Conservation (phyloP, 768 basidiomycete genomes). For the Kwoniella bestiolae region DNA sequence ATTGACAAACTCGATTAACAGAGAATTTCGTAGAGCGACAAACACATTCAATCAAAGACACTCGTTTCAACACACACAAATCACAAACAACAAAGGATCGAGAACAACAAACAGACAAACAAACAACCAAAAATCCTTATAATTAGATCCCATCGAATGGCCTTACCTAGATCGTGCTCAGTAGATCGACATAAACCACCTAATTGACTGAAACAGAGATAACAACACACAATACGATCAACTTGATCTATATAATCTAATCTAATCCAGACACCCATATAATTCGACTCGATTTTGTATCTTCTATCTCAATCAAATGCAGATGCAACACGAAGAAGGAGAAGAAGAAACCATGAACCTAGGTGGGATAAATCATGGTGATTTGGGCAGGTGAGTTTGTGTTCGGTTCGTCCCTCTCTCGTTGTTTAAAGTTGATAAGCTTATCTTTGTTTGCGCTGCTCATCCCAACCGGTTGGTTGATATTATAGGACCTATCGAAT, state of each 20-base stretch:
- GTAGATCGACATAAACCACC: too few relatives aligned
- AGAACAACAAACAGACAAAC: neutral
- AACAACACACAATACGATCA: neutral
- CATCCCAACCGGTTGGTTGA: too few relatives aligned
- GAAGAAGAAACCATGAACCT: slow-evolving; percentile 41
- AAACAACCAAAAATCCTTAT: too few relatives aligned
- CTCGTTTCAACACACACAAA: neutral
- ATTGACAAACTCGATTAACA: neutral
- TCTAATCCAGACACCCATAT: neutral
- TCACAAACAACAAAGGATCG: neutral
- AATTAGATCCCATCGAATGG: neutral
- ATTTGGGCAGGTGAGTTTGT: slow-evolving; percentile 38
- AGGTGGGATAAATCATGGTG: slow-evolving; percentile 40
- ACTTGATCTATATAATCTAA: neutral
- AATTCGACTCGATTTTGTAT: neutral
- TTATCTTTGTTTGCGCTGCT: too few relatives aligned
- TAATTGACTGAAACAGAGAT: too few relatives aligned
- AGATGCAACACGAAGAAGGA: neutral
- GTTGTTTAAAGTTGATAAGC: too few relatives aligned
- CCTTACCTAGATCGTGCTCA: too few relatives aligned
- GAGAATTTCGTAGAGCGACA: neutral
- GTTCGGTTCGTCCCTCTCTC: neutral
- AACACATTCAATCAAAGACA: neutral
- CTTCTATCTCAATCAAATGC: slow-evolving; percentile 9
- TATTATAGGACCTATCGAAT: slow-evolving; percentile 67